Percentiles rank a stretch among this genome's conserved stretches.
Evolutionary conservation across 768 basidiomycete genomes (phyloP).

Genomic region (Leccinum subtestaceum): DNA sequence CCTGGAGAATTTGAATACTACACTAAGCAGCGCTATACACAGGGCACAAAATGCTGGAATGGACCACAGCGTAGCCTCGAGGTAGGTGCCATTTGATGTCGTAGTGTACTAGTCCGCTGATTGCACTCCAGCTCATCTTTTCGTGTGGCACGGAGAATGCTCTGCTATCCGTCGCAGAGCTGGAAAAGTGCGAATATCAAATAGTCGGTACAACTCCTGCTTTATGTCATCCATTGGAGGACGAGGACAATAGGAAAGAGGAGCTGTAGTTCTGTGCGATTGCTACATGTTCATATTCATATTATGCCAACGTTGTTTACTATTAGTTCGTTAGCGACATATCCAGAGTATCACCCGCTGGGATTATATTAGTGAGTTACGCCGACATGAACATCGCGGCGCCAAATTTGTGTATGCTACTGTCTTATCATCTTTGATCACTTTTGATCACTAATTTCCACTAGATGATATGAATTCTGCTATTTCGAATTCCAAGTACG

Average conservation of each 20-base stretch:
- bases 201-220: constrained; percentile 85
- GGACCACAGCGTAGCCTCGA: constrained; percentile 86
- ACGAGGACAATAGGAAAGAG: constrained; percentile 27
- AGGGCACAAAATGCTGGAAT: constrained; percentile 93
- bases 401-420: neutral
- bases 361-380: neutral
- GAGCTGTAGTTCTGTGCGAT: constrained; percentile 23
- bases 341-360: neutral
- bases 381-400: neutral
- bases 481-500: neutral
- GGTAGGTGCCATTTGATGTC: constrained; percentile 39
- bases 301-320: neutral
- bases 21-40: constrained; percentile 74
- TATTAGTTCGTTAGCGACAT: neutral
- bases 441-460: too few relatives aligned
- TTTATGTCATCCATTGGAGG: constrained; percentile 56
- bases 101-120: constrained; percentile 3
- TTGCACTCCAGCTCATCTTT: constrained; percentile 58
- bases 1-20: constrained; percentile 75
- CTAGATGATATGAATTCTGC: neutral
- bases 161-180: constrained; percentile 73
- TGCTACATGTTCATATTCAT: neutral
- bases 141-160: constrained; percentile 85
- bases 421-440: too few relatives aligned
- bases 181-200: constrained; percentile 96